Evolutionary conservation across 2,329 filamentous ascomycete species (phyloP).

Genomic region (Fusarium coicis): DNA sequence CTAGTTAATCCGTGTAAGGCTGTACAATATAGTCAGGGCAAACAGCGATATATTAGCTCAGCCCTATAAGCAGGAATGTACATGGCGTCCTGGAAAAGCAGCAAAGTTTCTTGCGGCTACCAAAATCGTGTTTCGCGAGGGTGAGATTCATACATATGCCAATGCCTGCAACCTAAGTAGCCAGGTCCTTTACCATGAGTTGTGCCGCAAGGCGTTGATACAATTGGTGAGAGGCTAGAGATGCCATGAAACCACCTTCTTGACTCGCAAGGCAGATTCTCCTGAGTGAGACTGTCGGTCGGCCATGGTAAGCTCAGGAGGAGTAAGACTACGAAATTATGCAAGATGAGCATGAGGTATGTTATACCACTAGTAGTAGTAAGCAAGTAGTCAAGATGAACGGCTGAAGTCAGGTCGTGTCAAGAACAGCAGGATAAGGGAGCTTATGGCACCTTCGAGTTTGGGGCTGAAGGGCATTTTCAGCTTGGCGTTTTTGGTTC

Average conservation of each 20-base stretch:
- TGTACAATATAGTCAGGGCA: constrained; percentile 45
- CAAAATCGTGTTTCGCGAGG: neutral
- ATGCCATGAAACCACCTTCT: neutral
- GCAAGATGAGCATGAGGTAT: constrained; percentile 11
- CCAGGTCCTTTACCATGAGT: neutral
- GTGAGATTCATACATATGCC: constrained; percentile 20
- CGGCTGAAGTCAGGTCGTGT: neutral
- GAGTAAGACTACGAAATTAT: constrained; percentile 8
- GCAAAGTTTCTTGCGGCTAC: constrained; percentile 11
- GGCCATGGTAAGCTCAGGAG: constrained; percentile 5
- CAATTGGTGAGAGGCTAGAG: neutral
- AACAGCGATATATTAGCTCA: constrained; percentile 36
- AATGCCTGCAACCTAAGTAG: constrained; percentile 6
- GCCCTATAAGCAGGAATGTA: constrained; percentile 42
- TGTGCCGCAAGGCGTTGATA: neutral
- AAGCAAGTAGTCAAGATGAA: neutral
- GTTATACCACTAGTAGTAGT: constrained; percentile 4
- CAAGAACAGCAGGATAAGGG: constrained; percentile 14
- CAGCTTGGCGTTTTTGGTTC: constrained; percentile 5
- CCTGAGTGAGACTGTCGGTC: constrained; percentile 4
- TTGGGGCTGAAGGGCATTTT: constrained; percentile 26
- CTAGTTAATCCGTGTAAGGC: constrained; percentile 41
- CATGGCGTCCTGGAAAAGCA: constrained; percentile 39
- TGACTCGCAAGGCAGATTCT: constrained; percentile 18
- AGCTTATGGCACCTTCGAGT: constrained; percentile 10